Evolutionary conservation across 306 rosid species (phyloP).

Genomic region (Sicyos edulis): DNA sequence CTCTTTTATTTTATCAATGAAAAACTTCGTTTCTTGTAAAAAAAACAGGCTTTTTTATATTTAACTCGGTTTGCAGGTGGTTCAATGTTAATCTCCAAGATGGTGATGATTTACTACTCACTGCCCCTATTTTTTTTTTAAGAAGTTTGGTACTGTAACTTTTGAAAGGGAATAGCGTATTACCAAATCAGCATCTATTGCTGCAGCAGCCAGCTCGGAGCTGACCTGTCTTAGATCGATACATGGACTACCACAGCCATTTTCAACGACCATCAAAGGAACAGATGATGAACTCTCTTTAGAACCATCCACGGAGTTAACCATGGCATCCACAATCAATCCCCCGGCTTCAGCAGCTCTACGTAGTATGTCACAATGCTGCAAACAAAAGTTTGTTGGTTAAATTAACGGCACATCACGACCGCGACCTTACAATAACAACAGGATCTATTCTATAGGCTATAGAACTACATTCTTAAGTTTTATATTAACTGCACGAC

Average conservation of each 20-base stretch:
- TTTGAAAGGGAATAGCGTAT: constrained; percentile 25
- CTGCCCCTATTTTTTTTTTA: neutral
- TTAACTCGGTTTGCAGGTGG: neutral
- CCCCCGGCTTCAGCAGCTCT: constrained; percentile 97
- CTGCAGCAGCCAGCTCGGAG: constrained; percentile 92
- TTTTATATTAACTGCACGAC: neutral
- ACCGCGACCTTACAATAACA: too few species aligned
- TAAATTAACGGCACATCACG: neutral
- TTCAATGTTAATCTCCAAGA: neutral
- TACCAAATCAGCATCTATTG: constrained; percentile 93
- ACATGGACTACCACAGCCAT: constrained; percentile 97
- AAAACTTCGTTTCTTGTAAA: too few species aligned
- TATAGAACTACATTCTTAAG: too few species aligned
- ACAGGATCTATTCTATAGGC: too few species aligned
- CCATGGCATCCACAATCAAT: constrained; percentile 90
- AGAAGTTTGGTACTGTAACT: neutral
- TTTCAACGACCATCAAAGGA: constrained; percentile 90
- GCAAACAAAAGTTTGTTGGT: constrained; percentile 24
- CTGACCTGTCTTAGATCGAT: constrained; percentile 97
- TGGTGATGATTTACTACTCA: too few species aligned
- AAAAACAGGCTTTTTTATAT: neutral
- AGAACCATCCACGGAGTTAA: constrained; percentile 43
- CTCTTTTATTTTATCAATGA: too few species aligned
- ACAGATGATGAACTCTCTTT: constrained; percentile 46
- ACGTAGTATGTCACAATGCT: constrained; percentile 95